These are phyloP conservation scores for Erythrophleum ivorense DNA, from an alignment of 331 rosid species.

Conservation along the genomic window DNA sequence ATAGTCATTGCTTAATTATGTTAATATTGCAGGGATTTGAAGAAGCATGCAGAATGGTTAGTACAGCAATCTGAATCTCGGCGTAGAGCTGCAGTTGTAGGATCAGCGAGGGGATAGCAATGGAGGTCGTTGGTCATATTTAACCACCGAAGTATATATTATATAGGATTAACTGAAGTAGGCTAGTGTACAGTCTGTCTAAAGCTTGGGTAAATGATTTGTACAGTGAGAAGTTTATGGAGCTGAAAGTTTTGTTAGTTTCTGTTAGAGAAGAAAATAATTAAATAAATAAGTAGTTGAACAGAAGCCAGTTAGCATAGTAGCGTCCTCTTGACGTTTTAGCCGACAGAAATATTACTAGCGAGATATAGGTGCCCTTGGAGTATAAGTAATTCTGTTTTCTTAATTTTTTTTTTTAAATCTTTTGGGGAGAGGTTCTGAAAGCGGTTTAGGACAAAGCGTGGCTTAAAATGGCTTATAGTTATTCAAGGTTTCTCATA, in stretches of 20 bases:
- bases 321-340: too few relatives aligned
- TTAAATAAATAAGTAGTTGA: too few relatives aligned
- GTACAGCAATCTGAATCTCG: constrained; percentile 26
- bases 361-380: too few relatives aligned
- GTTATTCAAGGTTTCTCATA: too few relatives aligned
- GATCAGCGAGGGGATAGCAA: not conserved
- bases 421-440: too few relatives aligned
- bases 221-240: not conserved
- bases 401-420: too few relatives aligned
- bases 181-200: not conserved
- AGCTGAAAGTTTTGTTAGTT: not conserved
- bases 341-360: too few relatives aligned
- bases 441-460: too few relatives aligned
- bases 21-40: constrained; percentile 48
- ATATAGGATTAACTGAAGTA: not conserved
- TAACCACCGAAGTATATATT: not conserved
- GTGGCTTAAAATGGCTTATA: too few relatives aligned
- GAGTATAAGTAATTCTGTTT: too few relatives aligned
- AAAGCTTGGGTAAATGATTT: not conserved
- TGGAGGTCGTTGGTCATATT: not conserved
- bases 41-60: constrained; percentile 36
- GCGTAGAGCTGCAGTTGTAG: constrained; percentile 30
- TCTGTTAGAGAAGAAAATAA: too few relatives aligned
- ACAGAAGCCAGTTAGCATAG: too few relatives aligned
- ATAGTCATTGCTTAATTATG: constrained; percentile 26